Evolutionary conservation across 495 filamentous ascomycete species (phyloP).

Genomic region (Ascodesmis nigricans): DNA sequence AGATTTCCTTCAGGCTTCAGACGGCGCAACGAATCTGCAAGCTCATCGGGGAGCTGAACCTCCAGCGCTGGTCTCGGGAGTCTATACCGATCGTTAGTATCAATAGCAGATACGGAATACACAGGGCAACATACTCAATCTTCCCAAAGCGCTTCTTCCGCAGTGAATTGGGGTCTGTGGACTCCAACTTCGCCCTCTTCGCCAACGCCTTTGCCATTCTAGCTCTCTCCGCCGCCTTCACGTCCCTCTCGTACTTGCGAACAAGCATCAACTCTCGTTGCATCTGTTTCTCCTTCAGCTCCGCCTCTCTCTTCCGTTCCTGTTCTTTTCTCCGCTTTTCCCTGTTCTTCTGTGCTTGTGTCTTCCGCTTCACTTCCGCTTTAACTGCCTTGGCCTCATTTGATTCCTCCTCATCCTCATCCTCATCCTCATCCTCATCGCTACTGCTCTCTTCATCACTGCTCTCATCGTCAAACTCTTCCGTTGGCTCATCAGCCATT

Average conservation of each 20-base stretch:
- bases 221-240: slow-evolving; percentile 34
- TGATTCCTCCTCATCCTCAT: slow-evolving; percentile 70
- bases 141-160: slow-evolving; percentile 60
- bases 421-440: slow-evolving; percentile 58
- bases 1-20: slow-evolving; percentile 90
- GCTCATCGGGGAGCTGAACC: slow-evolving; percentile 74
- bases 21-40: slow-evolving; percentile 69
- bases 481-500: slow-evolving; percentile 23
- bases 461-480: slow-evolving; percentile 37
- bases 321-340: slow-evolving; percentile 69
- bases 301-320: slow-evolving; percentile 47
- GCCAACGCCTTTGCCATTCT: slow-evolving; percentile 24
- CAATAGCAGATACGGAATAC: not conserved
- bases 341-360: slow-evolving; percentile 64
- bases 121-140: slow-evolving; percentile 28
- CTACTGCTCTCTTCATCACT: slow-evolving; percentile 45
- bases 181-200: slow-evolving; percentile 29
- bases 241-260: slow-evolving; percentile 39
- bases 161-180: slow-evolving; percentile 38
- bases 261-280: slow-evolving; percentile 42
- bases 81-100: slow-evolving; percentile 25
- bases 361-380: slow-evolving; percentile 51
- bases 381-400: slow-evolving; percentile 38
- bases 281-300: slow-evolving; percentile 46
- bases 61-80: slow-evolving; percentile 63